Evolutionary conservation across 1,284 basidiomycete genomes (phyloP).

Genomic region (Fomitopsis betulina): DNA sequence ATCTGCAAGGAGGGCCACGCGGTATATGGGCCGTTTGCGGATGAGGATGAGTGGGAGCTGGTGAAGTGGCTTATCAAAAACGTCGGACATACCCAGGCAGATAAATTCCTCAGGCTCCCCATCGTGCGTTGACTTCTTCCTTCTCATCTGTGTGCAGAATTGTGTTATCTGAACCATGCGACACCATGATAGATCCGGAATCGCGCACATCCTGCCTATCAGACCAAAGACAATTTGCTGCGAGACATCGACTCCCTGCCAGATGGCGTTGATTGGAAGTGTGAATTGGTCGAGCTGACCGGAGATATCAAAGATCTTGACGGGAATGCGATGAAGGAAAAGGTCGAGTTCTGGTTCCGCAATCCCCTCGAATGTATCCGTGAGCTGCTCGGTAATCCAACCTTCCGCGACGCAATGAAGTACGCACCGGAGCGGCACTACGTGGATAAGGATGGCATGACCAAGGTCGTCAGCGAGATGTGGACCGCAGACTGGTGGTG

Average conservation of each 20-base stretch:
- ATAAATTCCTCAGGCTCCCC: conserved; percentile 18
- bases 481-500: conserved; percentile 41
- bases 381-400: conserved; percentile 29
- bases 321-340: conserved; percentile 14
- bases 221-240: background rate
- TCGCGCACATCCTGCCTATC: background rate
- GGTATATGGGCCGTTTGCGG: background rate
- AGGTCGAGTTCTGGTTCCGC: conserved; percentile 22
- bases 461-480: conserved; percentile 32
- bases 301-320: conserved; percentile 23
- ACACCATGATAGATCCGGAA: background rate
- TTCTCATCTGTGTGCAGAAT: background rate
- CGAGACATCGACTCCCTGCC: conserved; percentile 9
- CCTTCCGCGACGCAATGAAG: conserved; percentile 22
- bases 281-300: conserved; percentile 19
- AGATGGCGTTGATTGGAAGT: conserved; percentile 16
- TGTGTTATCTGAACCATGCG: background rate
- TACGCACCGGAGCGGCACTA: conserved; percentile 31
- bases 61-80: background rate
- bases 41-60: background rate
- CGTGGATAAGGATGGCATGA: conserved; percentile 17
- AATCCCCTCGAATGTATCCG: conserved; percentile 28
- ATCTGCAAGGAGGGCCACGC: background rate
- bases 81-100: conserved; percentile 4
- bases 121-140: conserved; percentile 12